These are phyloP conservation scores for Ganoderma lucidum DNA, from an alignment of 1,284 basidiomycete species.

Conservation along the genomic window DNA sequence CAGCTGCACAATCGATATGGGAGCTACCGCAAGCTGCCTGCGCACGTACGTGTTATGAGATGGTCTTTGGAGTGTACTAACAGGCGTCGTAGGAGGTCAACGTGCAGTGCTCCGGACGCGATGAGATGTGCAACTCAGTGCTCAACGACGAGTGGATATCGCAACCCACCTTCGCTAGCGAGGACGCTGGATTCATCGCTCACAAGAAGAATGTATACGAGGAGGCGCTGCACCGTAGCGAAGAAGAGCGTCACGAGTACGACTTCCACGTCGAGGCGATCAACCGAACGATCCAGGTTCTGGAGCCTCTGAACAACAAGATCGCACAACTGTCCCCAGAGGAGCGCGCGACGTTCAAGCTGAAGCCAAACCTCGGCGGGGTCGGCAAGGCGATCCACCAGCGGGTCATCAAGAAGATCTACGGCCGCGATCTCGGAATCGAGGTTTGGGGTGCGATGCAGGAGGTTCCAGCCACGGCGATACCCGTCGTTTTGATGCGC, in stretches of 20 bases:
- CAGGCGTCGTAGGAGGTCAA: slow-evolving; percentile 75
- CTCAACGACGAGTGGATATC: slow-evolving; percentile 98
- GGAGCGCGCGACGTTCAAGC: slow-evolving; percentile 85
- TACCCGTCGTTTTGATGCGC: slow-evolving; percentile 92
- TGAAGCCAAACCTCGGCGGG: slow-evolving; percentile 92
- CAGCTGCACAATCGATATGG: slow-evolving; percentile 74
- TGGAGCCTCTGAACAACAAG: slow-evolving; percentile 93
- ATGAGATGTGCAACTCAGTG: slow-evolving; percentile 96
- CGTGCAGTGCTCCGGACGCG: slow-evolving; percentile 92
- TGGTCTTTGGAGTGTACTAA: slow-evolving; percentile 16
- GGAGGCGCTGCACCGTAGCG: slow-evolving; percentile 95
- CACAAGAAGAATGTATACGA: slow-evolving; percentile 97
- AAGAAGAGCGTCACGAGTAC: slow-evolving; percentile 99
- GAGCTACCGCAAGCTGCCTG: slow-evolving; percentile 90
- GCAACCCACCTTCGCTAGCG: slow-evolving; percentile 94
- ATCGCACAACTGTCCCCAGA: slow-evolving; percentile 85
- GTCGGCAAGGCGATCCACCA: slow-evolving; percentile 94
- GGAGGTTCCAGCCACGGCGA: slow-evolving; percentile 90
- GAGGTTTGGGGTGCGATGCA: slow-evolving; percentile 94
- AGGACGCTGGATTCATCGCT: slow-evolving; percentile 90
- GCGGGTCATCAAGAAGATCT: slow-evolving; percentile 96
- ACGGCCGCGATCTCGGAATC: slow-evolving; percentile 87
- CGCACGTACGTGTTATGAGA: slow-evolving; percentile 60
- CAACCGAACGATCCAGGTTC: slow-evolving; percentile 87
- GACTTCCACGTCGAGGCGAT: slow-evolving; percentile 99